Evolutionary conservation across 371 early-diverging fungal genomes (phyloP).

Genomic region (Chytridium lagenaria): DNA sequence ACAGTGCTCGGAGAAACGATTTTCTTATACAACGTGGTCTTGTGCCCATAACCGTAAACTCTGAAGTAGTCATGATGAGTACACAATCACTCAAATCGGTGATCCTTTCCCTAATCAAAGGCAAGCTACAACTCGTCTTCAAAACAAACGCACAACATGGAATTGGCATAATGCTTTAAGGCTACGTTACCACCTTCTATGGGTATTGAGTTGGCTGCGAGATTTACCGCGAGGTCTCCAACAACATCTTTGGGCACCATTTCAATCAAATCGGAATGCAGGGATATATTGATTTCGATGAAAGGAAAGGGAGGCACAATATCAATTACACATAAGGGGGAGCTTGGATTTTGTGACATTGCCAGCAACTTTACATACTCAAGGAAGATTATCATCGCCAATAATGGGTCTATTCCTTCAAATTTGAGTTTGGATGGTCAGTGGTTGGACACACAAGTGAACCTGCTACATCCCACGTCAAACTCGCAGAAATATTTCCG

Average conservation of each 20-base stretch:
- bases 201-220: conserved; percentile 50
- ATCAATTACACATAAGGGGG: conserved; percentile 55
- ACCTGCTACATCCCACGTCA: conserved; percentile 37
- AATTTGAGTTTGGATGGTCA: conserved; percentile 58
- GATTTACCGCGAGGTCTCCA: conserved; percentile 52
- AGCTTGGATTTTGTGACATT: conserved; percentile 63
- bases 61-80: conserved; percentile 54
- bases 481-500: conserved; percentile 51
- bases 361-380: conserved; percentile 57
- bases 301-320: conserved; percentile 65
- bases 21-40: conserved; percentile 58
- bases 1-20: conserved; percentile 57
- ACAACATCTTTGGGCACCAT: conserved; percentile 50
- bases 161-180: conserved; percentile 49
- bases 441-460: conserved; percentile 58
- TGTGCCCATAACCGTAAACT: conserved; percentile 51
- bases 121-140: conserved; percentile 7
- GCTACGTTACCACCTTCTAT: conserved; percentile 41
- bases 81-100: conserved; percentile 52
- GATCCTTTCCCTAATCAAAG: conserved; percentile 44
- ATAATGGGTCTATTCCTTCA: conserved; percentile 63
- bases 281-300: conserved; percentile 50
- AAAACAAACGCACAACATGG: conserved; percentile 42
- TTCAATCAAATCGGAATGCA: conserved; percentile 52
- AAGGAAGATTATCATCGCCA: conserved; percentile 55